Conservation (phyloP, 1,284 basidiomycete species). For the Papiliotrema fonsecae region DNA sequence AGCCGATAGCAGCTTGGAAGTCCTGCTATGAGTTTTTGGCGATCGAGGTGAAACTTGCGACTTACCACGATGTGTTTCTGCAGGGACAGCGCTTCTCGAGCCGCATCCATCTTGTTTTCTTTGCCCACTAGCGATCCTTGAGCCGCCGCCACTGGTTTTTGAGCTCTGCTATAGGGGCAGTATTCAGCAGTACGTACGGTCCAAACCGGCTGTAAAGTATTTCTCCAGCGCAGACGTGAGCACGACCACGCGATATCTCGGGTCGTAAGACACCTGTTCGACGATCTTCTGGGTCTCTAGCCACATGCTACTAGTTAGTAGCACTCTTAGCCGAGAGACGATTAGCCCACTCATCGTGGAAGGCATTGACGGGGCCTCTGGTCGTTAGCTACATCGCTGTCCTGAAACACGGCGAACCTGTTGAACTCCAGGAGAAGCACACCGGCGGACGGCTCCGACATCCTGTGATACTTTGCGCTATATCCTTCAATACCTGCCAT, state of each 20-base stretch:
- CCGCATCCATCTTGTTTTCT: conserved; percentile 52
- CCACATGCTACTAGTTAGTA: conserved; percentile 70
- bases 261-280: conserved; percentile 55
- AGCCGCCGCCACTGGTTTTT: conserved; percentile 10
- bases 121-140: conserved; percentile 12
- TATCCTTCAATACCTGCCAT: conserved; percentile 13
- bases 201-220: conserved; percentile 74
- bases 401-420: conserved; percentile 37
- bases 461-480: conserved; percentile 31
- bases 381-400: too few species aligned
- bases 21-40: conserved; percentile 23
- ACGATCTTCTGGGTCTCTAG: conserved; percentile 61
- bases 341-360: conserved; percentile 55
- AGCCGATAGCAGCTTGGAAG: conserved; percentile 69
- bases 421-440: conserved; percentile 46
- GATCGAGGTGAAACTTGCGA: too few species aligned
- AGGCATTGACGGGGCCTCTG: conserved; percentile 72
- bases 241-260: conserved; percentile 64
- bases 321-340: too few species aligned
- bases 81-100: conserved; percentile 55
- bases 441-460: conserved; percentile 27
- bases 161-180: neutral
- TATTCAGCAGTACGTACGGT: conserved; percentile 60
- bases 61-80: conserved; percentile 54
- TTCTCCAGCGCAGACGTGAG: conserved; percentile 65